Conservation (phyloP, 176 grass and related monocot genomes). For the Tillandsia fasciculata region DNA sequence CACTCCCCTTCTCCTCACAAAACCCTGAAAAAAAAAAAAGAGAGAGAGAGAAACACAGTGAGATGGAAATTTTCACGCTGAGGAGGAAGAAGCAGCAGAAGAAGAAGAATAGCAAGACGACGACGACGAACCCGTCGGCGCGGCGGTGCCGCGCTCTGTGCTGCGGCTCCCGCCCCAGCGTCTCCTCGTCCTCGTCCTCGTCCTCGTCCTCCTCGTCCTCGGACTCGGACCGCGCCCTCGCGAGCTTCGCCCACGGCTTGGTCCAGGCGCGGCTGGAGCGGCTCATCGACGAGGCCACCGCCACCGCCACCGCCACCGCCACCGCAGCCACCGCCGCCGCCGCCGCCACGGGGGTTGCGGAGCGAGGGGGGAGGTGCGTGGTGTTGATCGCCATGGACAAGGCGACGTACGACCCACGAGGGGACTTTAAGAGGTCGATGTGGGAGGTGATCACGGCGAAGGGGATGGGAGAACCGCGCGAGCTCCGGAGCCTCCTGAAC, state of each 20-base stretch:
- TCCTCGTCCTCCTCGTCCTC: constrained; percentile 8
- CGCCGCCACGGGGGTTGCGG: not conserved
- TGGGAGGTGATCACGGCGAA: constrained; percentile 71
- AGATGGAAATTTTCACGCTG: not conserved
- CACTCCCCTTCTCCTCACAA: not conserved
- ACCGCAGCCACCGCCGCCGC: not conserved
- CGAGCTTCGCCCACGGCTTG: constrained; percentile 51
- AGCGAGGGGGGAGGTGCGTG: constrained; percentile 18
- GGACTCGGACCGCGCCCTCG: constrained; percentile 24
- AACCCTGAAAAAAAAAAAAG: not conserved
- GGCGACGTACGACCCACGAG: constrained; percentile 48
- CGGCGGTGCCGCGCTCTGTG: constrained; percentile 15
- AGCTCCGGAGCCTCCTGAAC: constrained; percentile 75
- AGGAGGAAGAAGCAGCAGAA: not conserved
- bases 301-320: not conserved
- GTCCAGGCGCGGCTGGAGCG: constrained; percentile 61
- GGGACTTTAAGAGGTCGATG: constrained; percentile 72
- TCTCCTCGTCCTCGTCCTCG: constrained; percentile 21
- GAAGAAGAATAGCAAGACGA: not conserved
- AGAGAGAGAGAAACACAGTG: not conserved
- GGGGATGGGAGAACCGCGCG: constrained; percentile 59
- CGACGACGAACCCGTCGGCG: not conserved
- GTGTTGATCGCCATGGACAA: constrained; percentile 67
- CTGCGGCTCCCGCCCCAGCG: not conserved
- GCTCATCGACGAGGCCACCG: constrained; percentile 29